Percentiles rank a stretch among this genome's conserved stretches.
Evolutionary conservation across 2,329 filamentous ascomycete species (phyloP).

Genomic region (Monosporascus sp.): DNA sequence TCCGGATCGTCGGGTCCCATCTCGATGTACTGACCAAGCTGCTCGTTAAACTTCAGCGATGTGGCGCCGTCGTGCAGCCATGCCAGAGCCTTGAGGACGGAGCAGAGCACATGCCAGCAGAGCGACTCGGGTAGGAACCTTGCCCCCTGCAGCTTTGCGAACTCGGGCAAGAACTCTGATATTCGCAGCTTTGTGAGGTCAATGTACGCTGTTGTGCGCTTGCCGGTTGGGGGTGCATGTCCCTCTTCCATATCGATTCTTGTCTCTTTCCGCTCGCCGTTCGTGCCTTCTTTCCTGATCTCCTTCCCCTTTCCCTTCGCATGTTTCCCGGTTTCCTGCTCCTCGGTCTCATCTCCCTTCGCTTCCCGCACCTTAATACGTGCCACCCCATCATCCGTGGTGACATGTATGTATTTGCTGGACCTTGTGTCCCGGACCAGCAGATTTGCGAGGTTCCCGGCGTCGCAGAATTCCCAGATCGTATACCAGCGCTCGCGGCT

Average conservation of each 20-base stretch:
- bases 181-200: too few species aligned
- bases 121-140: constrained; percentile 46
- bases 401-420: constrained; percentile 5
- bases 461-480: constrained; percentile 50
- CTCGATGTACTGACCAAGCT: constrained; percentile 1
- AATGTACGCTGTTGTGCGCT: too few species aligned
- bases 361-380: constrained; percentile 3
- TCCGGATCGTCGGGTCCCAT: constrained; percentile 27
- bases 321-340: constrained; percentile 17
- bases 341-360: constrained; percentile 4
- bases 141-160: not conserved
- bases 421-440: constrained; percentile 18
- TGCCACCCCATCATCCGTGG: constrained; percentile 7
- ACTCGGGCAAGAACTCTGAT: not conserved
- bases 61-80: constrained; percentile 47
- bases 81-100: constrained; percentile 42
- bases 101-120: constrained; percentile 50
- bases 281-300: not conserved
- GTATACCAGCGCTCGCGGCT: constrained; percentile 11
- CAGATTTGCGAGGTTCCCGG: constrained; percentile 41
- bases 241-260: too few species aligned
- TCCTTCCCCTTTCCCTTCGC: not conserved
- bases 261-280: not conserved
- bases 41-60: constrained; percentile 14
- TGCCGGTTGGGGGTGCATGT: too few species aligned